phyloP scores from a whole-genome alignment of 345 rosid genomes.

The Salix brachista region DNA sequence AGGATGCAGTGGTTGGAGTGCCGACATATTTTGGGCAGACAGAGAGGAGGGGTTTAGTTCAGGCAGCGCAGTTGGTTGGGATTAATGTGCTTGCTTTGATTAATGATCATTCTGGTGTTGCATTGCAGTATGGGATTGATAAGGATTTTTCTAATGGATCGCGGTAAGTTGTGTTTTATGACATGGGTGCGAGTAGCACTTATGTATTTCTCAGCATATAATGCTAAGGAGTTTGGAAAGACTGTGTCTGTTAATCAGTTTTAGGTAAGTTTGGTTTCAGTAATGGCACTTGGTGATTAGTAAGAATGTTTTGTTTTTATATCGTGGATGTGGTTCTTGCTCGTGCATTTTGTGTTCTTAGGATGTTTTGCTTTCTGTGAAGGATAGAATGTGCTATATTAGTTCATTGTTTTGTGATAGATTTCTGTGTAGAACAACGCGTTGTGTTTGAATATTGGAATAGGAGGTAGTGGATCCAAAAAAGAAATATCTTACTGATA shows the following conservation, averaged over 20 bases:
- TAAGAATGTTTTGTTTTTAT: background rate
- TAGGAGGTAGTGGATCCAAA: background rate
- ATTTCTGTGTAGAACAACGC: background rate
- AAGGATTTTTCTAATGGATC: slow-evolving; percentile 88
- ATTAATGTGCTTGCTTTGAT: slow-evolving; percentile 74
- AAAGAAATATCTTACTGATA: background rate
- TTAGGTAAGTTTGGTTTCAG: slow-evolving; percentile 48
- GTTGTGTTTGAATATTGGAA: background rate
- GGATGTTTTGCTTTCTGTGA: background rate
- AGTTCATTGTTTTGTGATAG: background rate
- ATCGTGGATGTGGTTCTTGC: background rate
- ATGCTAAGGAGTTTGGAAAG: slow-evolving; percentile 80
- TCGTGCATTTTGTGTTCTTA: background rate
- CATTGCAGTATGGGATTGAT: slow-evolving; percentile 97
- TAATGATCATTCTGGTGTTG: slow-evolving; percentile 91
- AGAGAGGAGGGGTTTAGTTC: slow-evolving; percentile 77
- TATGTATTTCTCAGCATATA: slow-evolving; percentile 83
- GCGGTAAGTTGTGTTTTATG: slow-evolving; percentile 84
- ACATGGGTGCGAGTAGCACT: slow-evolving; percentile 92
- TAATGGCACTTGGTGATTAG: background rate
- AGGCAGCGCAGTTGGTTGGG: slow-evolving; percentile 90
- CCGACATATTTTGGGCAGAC: slow-evolving; percentile 97
- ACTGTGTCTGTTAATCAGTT: slow-evolving; percentile 83
- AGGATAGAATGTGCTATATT: background rate
- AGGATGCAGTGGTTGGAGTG: slow-evolving; percentile 74